These are phyloP conservation scores for Rhodotorula sp. DNA, from an alignment of 1,284 basidiomycete genomes.

Conservation along the genomic window DNA sequence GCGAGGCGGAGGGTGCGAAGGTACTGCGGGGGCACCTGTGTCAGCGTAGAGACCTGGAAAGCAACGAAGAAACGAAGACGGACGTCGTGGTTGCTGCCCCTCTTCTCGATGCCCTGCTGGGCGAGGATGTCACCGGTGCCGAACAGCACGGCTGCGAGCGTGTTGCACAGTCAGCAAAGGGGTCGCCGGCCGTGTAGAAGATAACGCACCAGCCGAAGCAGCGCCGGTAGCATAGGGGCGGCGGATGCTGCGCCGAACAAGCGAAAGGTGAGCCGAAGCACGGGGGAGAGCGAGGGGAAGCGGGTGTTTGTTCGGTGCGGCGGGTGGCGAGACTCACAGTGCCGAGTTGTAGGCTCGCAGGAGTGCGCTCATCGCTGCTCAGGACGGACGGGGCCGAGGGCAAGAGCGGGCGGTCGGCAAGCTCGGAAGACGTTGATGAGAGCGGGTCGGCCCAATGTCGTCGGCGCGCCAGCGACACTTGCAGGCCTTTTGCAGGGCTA, in stretches of 20 bases:
- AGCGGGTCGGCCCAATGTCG: too few relatives aligned
- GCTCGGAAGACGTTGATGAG: too few relatives aligned
- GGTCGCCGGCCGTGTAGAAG: neutral
- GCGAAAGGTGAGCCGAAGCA: neutral
- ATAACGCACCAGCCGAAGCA: conserved; percentile 23
- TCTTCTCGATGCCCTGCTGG: conserved; percentile 74
- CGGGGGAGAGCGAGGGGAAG: too few relatives aligned
- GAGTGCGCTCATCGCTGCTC: conserved; percentile 21
- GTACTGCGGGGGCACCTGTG: conserved; percentile 55
- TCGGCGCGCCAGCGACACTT: too few relatives aligned
- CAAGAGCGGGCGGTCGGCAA: neutral
- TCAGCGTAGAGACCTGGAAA: too few relatives aligned
- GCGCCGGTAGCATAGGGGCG: conserved; percentile 31
- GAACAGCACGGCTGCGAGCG: conserved; percentile 31
- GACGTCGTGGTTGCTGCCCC: conserved; percentile 68
- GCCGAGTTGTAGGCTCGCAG: conserved; percentile 40
- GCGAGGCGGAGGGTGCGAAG: conserved; percentile 68
- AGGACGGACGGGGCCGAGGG: neutral
- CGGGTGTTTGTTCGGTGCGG: neutral
- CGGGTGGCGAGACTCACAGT: conserved; percentile 13
- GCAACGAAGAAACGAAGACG: conserved; percentile 46
- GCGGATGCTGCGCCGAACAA: conserved; percentile 14
- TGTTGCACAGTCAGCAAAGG: accelerated
- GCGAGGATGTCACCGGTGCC: conserved; percentile 75
- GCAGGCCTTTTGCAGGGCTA: too few relatives aligned